These are phyloP conservation scores for Xylariaceae sp. DNA, from an alignment of 2,329 filamentous ascomycete species.

Conservation along the genomic window DNA sequence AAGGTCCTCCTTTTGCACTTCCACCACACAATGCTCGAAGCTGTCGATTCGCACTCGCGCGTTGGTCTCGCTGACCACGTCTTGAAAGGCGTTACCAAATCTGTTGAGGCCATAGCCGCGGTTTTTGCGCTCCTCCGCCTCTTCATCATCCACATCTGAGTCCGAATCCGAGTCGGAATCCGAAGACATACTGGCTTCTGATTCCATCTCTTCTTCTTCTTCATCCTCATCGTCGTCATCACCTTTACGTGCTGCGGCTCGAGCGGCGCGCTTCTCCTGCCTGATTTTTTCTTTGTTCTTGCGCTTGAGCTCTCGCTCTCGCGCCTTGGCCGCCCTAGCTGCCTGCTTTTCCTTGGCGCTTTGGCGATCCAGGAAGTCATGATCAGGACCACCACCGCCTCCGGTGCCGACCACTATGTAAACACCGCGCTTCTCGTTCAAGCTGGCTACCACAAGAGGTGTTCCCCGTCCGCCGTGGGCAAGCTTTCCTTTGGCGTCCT, in stretches of 20 bases:
- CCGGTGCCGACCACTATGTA: conserved; percentile 93
- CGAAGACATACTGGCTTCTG: conserved; percentile 45
- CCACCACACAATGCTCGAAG: conserved; percentile 95
- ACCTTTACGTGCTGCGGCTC: conserved; percentile 41
- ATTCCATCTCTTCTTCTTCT: conserved; percentile 37
- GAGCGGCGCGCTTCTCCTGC: conserved; percentile 58
- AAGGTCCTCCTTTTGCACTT: conserved; percentile 95
- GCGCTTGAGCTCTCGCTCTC: conserved; percentile 54
- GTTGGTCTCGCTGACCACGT: conserved; percentile 86
- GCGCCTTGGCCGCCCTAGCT: conserved; percentile 58
- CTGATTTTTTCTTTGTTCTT: conserved; percentile 52
- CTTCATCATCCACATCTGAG: conserved; percentile 49
- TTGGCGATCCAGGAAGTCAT: conserved; percentile 62
- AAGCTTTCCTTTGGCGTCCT: conserved; percentile 64
- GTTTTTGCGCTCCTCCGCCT: conserved; percentile 44
- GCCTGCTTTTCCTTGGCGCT: conserved; percentile 58
- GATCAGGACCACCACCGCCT: conserved; percentile 72
- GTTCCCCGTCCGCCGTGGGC: conserved; percentile 66
- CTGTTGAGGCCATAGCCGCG: conserved; percentile 75
- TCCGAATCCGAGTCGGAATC: conserved; percentile 39
- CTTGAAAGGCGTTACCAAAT: conserved; percentile 93
- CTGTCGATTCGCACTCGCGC: conserved; percentile 88
- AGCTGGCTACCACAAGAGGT: conserved; percentile 81
- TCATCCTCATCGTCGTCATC: conserved; percentile 51
- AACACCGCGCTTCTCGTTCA: conserved; percentile 80